Evolutionary conservation across 768 basidiomycete genomes (phyloP), one percentile per base, ranked within the genome.

Genomic region (Wakefieldia striispora): DNA sequence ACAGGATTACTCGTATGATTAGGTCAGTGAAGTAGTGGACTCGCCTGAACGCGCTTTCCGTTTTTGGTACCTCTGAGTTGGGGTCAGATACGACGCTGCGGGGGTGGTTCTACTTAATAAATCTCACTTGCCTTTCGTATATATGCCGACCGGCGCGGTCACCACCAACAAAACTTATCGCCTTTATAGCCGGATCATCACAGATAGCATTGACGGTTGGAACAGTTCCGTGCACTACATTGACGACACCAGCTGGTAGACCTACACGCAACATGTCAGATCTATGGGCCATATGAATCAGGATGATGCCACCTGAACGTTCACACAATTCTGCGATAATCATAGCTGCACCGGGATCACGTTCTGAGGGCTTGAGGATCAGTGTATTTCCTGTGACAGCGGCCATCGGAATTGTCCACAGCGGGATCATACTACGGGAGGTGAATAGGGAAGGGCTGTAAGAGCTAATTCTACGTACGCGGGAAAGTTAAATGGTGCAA

Each of bases 341-440:
- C 88, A 97, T 94, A 6, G 93, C 87, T 13, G 97, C 95, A 41
- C 95, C 95, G 13, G 95, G 95, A 65, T 97, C 95, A 21, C 95
- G 84, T 66, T 99, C 95, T 2, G 91, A 94, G 17, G 95, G 95
- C 62, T 99, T 99, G 53, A 99, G 75, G 51, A 99, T 79, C 36
- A 99, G 78, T 0, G 95, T 93, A 61, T 99, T 99, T 27, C 95
- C 95, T 0, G 91, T 94, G 10, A 85, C 85, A 20, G 83, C 75
- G 16, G 93, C 89, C 80, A 93, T 84, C 38, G 88, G 88, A 57
- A 97, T 94, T 0, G 92, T 86, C 95, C 95, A 98, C 7, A 98
- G 75, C 0, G 95, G 95, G 60, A 97, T 97, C 93, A 95, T 95
- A 5, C 88, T 90, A 54, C 19, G 38, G 29, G 24, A 10, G 35